Evolutionary conservation across 2,329 filamentous ascomycete species (phyloP).

Genomic region (Colletotrichum sp.): DNA sequence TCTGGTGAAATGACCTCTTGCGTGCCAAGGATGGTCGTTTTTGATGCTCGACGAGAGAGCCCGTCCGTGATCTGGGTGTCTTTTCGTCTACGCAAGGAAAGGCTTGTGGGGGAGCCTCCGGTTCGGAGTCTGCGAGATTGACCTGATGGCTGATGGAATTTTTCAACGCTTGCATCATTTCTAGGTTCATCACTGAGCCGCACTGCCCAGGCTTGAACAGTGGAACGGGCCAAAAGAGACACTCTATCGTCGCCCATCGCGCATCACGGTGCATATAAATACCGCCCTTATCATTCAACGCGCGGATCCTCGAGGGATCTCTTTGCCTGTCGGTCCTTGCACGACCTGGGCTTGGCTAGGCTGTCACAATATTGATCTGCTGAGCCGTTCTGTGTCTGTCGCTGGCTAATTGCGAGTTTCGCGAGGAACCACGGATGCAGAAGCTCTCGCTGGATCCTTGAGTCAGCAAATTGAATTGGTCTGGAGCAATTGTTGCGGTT

Average conservation of each 20-base stretch:
- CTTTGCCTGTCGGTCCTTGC: not conserved
- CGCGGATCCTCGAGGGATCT: not conserved
- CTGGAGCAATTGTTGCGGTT: not conserved
- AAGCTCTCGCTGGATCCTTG: not conserved
- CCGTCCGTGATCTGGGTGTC: not conserved
- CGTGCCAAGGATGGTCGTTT: conserved; percentile 3
- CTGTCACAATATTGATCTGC: not conserved
- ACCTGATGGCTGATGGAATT: conserved; percentile 3
- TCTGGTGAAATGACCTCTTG: conserved; percentile 2
- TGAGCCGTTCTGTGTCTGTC: not conserved
- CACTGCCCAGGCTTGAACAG: not conserved
- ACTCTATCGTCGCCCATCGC: not conserved
- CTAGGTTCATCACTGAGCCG: not conserved
- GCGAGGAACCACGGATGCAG: not conserved
- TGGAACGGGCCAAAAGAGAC: not conserved
- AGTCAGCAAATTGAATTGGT: not conserved
- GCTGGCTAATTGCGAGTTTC: not conserved
- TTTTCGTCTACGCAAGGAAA: not conserved
- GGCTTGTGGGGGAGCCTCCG: conserved; percentile 5
- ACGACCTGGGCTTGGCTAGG: not conserved
- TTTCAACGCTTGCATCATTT: conserved; percentile 2
- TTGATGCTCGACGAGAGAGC: not conserved
- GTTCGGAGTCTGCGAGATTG: conserved; percentile 13
- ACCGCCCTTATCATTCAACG: not conserved
- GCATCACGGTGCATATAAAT: conserved; percentile 4